Conservation (phyloP, 768 basidiomycete genomes). For the Leccinellum luteum region DNA sequence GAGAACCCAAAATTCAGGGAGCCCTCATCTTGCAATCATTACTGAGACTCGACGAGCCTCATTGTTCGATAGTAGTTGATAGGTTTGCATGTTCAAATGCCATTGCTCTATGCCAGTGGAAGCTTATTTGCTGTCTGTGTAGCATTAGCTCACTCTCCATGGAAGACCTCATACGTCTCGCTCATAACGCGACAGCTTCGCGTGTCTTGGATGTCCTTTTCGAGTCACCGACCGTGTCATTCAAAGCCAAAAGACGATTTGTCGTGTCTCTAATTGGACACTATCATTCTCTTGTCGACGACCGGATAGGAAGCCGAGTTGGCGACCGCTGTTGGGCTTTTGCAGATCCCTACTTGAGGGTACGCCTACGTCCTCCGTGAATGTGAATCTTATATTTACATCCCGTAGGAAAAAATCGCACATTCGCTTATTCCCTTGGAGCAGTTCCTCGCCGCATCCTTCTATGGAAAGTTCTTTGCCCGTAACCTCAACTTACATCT, state of each 20-base stretch:
- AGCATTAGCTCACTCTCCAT: slow-evolving; percentile 60
- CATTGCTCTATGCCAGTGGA: background rate
- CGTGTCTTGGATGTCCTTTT: slow-evolving; percentile 79
- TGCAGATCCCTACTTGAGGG: slow-evolving; percentile 92
- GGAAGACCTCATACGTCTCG: slow-evolving; percentile 55
- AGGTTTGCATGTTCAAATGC: slow-evolving; percentile 45
- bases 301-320: slow-evolving; percentile 87
- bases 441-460: slow-evolving; percentile 67
- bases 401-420: slow-evolving; percentile 83
- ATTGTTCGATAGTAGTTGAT: slow-evolving; percentile 64
- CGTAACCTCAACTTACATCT: slow-evolving; percentile 76
- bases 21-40: slow-evolving; percentile 83
- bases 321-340: slow-evolving; percentile 89
- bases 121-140: slow-evolving; percentile 8
- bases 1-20: slow-evolving; percentile 78
- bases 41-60: slow-evolving; percentile 62
- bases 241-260: slow-evolving; percentile 66
- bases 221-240: slow-evolving; percentile 61
- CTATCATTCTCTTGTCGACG: slow-evolving; percentile 80
- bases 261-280: slow-evolving; percentile 74
- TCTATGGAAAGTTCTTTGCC: slow-evolving; percentile 86
- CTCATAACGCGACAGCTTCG: slow-evolving; percentile 67
- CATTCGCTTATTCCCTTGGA: slow-evolving; percentile 73
- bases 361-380: slow-evolving; percentile 27
- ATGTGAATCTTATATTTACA: slow-evolving; percentile 3